Evolutionary conservation across 1,284 basidiomycete genomes (phyloP).

Genomic region (Veloboletus limbatus): DNA sequence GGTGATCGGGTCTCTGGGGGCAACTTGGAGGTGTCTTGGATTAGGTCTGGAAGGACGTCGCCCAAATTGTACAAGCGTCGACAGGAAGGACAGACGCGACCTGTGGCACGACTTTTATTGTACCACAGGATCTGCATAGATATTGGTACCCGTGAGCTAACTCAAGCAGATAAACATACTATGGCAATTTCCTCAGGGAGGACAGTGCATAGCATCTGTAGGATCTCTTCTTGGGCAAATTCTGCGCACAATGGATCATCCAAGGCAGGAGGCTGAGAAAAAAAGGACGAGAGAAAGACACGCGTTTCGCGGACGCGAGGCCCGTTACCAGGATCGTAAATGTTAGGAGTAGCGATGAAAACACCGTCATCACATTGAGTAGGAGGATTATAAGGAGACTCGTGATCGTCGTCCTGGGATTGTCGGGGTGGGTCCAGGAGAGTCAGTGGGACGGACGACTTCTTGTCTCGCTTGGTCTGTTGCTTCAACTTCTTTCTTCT

Average conservation of each 20-base stretch:
- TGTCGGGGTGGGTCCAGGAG: neutral
- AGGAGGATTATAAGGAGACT: slow-evolving; percentile 2
- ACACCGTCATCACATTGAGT: slow-evolving; percentile 15
- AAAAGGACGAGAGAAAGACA: slow-evolving; percentile 60
- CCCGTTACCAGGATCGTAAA: slow-evolving; percentile 73
- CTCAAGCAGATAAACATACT: slow-evolving; percentile 40
- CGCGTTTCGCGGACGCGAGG: slow-evolving; percentile 63
- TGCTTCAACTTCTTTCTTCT: slow-evolving; percentile 42
- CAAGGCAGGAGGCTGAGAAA: slow-evolving; percentile 59
- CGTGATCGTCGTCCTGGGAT: slow-evolving; percentile 4
- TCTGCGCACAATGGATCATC: slow-evolving; percentile 66
- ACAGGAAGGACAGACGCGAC: slow-evolving; percentile 74
- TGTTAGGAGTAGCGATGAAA: slow-evolving; percentile 47
- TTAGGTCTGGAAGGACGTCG: slow-evolving; percentile 54
- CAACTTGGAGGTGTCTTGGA: slow-evolving; percentile 33
- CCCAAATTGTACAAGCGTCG: slow-evolving; percentile 66
- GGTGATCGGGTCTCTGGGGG: slow-evolving; percentile 36
- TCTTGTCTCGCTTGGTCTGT: slow-evolving; percentile 36
- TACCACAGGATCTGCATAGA: slow-evolving; percentile 75
- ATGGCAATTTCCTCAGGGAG: slow-evolving; percentile 69
- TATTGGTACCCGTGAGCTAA: neutral
- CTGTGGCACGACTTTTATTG: slow-evolving; percentile 67
- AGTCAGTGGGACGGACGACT: neutral
- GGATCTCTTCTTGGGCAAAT: slow-evolving; percentile 67
- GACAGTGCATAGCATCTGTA: slow-evolving; percentile 65